A percentile compares a stretch with the other conserved stretches of the same genome.
phyloP scores from a whole-genome alignment of 768 basidiomycete species.

The Steccherinum ochraceum region DNA sequence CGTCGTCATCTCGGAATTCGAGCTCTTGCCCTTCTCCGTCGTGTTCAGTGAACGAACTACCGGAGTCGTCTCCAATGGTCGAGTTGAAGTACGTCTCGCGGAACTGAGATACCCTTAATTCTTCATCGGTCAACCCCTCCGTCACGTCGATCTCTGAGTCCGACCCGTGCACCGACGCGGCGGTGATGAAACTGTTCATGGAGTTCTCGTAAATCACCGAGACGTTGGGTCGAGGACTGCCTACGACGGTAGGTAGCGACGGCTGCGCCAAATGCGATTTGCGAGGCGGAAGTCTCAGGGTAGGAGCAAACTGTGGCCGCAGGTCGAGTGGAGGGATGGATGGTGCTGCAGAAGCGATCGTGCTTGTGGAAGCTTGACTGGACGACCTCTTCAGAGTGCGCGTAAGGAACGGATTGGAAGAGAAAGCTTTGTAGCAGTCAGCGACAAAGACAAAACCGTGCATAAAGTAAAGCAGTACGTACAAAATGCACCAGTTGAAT shows the following conservation, averaged over 20 bases:
- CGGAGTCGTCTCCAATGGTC: neutral
- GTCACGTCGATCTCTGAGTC: conserved; percentile 9
- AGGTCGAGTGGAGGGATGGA: conserved; percentile 56
- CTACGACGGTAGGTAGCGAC: conserved; percentile 17
- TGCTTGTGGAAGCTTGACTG: conserved; percentile 58
- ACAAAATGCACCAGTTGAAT: neutral
- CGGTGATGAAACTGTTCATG: conserved; percentile 26
- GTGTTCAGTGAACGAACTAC: neutral
- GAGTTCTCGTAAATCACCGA: conserved; percentile 27
- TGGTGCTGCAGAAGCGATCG: conserved; percentile 35
- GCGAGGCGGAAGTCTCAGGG: conserved; percentile 14
- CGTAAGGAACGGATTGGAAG: conserved; percentile 37
- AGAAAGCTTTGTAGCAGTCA: neutral
- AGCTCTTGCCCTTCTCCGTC: neutral
- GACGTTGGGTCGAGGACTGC: conserved; percentile 15
- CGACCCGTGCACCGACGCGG: conserved; percentile 19
- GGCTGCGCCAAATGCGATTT: conserved; percentile 16
- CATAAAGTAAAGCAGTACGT: neutral
- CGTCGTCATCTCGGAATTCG: conserved; percentile 2
- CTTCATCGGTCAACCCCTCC: conserved; percentile 6
- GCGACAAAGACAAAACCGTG: neutral
- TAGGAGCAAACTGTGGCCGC: conserved; percentile 40
- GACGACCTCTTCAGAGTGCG: conserved; percentile 61
- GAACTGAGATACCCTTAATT: neutral
- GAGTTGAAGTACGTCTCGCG: conserved; percentile 10